Base-by-base conservation (phyloP, 352 stramenopile species). In the Pythium sukuiense region DNA sequence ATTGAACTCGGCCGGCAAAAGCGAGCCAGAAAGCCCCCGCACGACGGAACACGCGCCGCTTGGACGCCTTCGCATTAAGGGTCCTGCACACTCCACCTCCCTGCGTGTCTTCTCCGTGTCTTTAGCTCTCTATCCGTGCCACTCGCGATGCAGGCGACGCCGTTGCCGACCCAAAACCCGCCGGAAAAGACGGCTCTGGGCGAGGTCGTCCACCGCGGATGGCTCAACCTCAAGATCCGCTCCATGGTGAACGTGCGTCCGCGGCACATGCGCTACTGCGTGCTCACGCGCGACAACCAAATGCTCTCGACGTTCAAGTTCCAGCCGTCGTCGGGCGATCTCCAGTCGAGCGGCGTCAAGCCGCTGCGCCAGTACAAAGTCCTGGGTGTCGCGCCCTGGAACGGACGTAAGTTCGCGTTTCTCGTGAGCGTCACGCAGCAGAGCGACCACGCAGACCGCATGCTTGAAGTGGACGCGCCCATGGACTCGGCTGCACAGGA, bases 191-290 rank as follows among this genome's bases (percentile, higher is more conserved):
- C 83, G 37, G 74, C 75, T 20, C 88, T 89, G 27, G 84, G 83
- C 41, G 81, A 91, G 74, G 76, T 95, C 55, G 74, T 93, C 49
- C 76, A 89, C 63, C 85, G 83, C 56, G 86, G 86, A 3, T 95
- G 86, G 86, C 75, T 95, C 26, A 90, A 93, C 61, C 82, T 95
- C 67, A 95, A 95, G 77, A 95, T 84, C 37, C 86, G 85, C 60
- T 90, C 81, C 54, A 90, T 93, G 76, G 85, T 95, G 52, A 95
- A 95, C 62, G 80, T 95, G 56, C 79, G 86, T 4, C 86, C 86
- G 55, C 76, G 86, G 53, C 86, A 95, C 73, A 85, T 90, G 77
- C 86, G 86, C 72, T 95, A 93, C 77, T 92, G 83, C 70, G 87
- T 95, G 32, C 72, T 95, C n/a, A 75, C 76, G 48, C 68, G 77